Percentiles rank a stretch among this genome's conserved stretches.
Conservation (phyloP, 2,329 filamentous ascomycete species). For the Exophiala mesophila region DNA sequence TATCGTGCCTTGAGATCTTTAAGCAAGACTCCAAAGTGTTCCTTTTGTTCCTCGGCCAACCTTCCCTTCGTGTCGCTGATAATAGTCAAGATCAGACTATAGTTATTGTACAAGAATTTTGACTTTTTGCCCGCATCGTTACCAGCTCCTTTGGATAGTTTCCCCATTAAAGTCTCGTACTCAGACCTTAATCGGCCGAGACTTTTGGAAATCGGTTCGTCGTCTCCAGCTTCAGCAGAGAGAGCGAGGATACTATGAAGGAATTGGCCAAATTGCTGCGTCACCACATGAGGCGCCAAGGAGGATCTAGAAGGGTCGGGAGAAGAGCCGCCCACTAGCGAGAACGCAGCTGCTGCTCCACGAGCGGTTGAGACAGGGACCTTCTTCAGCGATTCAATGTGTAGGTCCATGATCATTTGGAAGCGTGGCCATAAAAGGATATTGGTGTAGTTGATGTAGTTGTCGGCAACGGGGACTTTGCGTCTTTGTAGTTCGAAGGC, state of each 20-base stretch:
- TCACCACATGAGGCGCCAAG: constrained; percentile 82
- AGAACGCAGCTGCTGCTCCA: constrained; percentile 46
- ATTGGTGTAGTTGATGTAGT: constrained; percentile 88
- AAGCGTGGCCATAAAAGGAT: constrained; percentile 97
- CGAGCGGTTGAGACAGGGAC: constrained; percentile 44
- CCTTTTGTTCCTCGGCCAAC: constrained; percentile 63
- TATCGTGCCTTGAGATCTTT: constrained; percentile 19
- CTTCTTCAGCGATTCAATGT: constrained; percentile 78
- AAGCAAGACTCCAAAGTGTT: constrained; percentile 62
- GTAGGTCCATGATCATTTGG: constrained; percentile 87
- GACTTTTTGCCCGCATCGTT: constrained; percentile 74
- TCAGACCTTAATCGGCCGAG: constrained; percentile 71
- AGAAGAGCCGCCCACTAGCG: constrained; percentile 45
- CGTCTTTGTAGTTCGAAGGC: constrained; percentile 91
- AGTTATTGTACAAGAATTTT: constrained; percentile 92
- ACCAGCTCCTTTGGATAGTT: constrained; percentile 66
- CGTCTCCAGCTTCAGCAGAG: constrained; percentile 85
- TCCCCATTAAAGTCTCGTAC: constrained; percentile 75
- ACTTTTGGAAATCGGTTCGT: constrained; percentile 84
- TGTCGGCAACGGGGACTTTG: constrained; percentile 81
- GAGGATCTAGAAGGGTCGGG: constrained; percentile 58
- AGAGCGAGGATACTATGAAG: constrained; percentile 77
- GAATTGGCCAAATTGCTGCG: constrained; percentile 92
- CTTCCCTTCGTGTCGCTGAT: constrained; percentile 57
- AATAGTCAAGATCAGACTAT: constrained; percentile 88